phyloP scores from a whole-genome alignment of 371 early-diverging fungal species.

The Actinomortierella ambigua region DNA sequence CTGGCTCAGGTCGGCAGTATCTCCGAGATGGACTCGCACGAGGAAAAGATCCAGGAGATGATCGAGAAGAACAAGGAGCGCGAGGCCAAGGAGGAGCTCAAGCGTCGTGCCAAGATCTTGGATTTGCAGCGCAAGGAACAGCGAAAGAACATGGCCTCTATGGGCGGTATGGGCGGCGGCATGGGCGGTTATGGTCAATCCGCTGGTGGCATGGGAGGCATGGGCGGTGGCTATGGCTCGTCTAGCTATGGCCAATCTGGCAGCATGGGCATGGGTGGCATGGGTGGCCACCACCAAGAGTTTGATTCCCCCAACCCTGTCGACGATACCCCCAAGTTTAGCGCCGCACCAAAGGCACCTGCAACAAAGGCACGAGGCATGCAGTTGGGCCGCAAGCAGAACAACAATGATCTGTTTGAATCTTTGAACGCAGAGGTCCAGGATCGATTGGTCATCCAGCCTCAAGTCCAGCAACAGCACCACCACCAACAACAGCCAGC shows the following conservation, averaged over 20 bases:
- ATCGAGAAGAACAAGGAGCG: conserved; percentile 95
- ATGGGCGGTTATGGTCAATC: conserved; percentile 63
- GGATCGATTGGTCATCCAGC: conserved; percentile 47
- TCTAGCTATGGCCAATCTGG: conserved; percentile 44
- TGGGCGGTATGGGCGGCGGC: conserved; percentile 40
- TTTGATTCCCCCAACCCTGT: conserved; percentile 47
- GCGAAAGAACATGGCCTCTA: conserved; percentile 28
- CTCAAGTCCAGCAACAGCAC: conserved; percentile 19
- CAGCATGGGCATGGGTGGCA: conserved; percentile 49
- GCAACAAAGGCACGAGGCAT: conserved; percentile 82
- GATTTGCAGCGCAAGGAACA: conserved; percentile 90
- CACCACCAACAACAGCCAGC: conserved; percentile 21
- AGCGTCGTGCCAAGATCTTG: conserved; percentile 88
- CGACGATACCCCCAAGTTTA: conserved; percentile 29
- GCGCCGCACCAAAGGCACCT: conserved; percentile 46
- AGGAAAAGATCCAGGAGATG: conserved; percentile 95
- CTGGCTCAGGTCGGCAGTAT: conserved; percentile 89
- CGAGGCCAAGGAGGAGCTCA: conserved; percentile 96
- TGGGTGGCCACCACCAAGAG: conserved; percentile 43
- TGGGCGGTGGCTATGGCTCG: conserved; percentile 51
- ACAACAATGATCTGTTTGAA: conserved; percentile 78
- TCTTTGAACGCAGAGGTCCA: conserved; percentile 83
- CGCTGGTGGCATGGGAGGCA: conserved; percentile 50
- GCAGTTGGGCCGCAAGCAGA: conserved; percentile 91
- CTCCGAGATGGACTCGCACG: conserved; percentile 95